These are phyloP conservation scores for Solanum tarijense DNA, from an alignment of 257 asterid genomes.

Conservation along the genomic window DNA sequence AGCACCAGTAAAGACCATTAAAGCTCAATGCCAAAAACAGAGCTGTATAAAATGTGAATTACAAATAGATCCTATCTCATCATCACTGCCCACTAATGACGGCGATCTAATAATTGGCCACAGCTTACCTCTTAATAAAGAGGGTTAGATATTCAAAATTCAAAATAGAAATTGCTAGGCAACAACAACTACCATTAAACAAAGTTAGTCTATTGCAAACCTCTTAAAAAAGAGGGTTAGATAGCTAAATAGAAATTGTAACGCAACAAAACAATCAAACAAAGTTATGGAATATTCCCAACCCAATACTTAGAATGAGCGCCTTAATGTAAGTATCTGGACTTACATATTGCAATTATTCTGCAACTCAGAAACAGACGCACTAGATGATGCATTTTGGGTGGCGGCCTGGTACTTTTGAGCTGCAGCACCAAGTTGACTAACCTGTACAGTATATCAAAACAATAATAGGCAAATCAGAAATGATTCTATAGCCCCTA, in stretches of 20 bases:
- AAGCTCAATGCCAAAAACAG: neutral
- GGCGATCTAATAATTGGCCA: neutral
- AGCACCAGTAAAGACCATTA: neutral
- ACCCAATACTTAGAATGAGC: neutral
- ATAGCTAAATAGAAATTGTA: neutral
- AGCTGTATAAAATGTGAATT: neutral
- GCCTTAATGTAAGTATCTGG: neutral
- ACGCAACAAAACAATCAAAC: neutral
- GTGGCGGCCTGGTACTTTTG: slow-evolving; percentile 92
- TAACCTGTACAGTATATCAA: slow-evolving; percentile 39
- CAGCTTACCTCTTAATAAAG: neutral
- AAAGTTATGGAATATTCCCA: neutral
- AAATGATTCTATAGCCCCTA: neutral
- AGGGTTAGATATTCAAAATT: neutral
- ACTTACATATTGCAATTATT: slow-evolving; percentile 93
- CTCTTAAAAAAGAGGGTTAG: neutral
- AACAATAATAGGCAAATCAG: neutral
- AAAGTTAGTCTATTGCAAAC: neutral
- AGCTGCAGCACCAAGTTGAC: slow-evolving; percentile 95
- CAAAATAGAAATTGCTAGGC: neutral
- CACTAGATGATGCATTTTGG: slow-evolving; percentile 54
- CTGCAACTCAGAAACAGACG: slow-evolving; percentile 76
- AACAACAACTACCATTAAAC: neutral
- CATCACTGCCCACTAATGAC: neutral
- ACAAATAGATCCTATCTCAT: neutral